Conservation (phyloP, 805 yeast genomes). For the Hanseniaspora mollemarum region DNA sequence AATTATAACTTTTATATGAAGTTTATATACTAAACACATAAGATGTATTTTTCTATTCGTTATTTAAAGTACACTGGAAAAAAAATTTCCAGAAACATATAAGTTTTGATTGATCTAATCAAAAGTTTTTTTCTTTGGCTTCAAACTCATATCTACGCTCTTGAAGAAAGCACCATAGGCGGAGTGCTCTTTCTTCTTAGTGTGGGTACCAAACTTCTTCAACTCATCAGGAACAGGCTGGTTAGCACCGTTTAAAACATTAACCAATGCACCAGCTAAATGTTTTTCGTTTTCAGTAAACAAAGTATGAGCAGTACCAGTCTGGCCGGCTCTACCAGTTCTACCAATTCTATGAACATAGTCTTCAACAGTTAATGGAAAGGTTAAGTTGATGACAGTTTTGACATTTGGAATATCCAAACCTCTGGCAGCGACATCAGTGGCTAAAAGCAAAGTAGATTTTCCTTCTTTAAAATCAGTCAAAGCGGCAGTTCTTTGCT, state of each 20-base stretch:
- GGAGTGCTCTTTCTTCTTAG: constrained; percentile 92
- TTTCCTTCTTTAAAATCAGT: constrained; percentile 74
- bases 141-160: constrained; percentile 75
- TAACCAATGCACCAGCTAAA: constrained; percentile 84
- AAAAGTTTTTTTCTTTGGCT: constrained; percentile 83
- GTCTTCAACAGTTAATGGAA: constrained; percentile 93
- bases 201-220: constrained; percentile 91
- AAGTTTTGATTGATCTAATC: too few relatives aligned
- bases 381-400: constrained; percentile 85
- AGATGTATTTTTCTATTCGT: too few relatives aligned
- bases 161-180: constrained; percentile 98
- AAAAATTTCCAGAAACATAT: too few relatives aligned
- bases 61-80: too few relatives aligned
- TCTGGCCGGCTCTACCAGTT: constrained; percentile 94
- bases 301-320: constrained; percentile 88
- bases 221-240: constrained; percentile 94
- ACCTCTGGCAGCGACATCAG: constrained; percentile 98
- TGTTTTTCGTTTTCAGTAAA: constrained; percentile 97
- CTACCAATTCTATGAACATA: constrained; percentile 96
- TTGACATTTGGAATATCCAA: constrained; percentile 95
- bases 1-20: too few relatives aligned
- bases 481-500: constrained; percentile 80
- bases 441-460: constrained; percentile 70
- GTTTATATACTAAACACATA: too few relatives aligned
- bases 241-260: constrained; percentile 83